Base-by-base conservation (phyloP, 345 rosid genomes). In the Moricandia arvensis region DNA sequence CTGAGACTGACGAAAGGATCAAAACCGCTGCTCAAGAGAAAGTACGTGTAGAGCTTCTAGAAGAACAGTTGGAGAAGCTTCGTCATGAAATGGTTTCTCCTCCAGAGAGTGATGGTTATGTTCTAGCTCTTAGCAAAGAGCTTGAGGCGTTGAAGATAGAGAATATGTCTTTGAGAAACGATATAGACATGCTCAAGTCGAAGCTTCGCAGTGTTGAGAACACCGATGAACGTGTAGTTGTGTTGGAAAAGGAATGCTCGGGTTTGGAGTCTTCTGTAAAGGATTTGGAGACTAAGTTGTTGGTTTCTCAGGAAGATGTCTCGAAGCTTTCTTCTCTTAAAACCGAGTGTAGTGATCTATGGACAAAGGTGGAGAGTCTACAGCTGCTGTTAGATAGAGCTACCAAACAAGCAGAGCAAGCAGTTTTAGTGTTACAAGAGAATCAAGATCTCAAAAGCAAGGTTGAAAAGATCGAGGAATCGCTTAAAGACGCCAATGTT, bases 1-100 rank as follows among this genome's bases (percentile, higher is more conserved):
- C 91, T 17, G 98, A 94, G 82, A 88, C 89, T 80, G 96, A 94
- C 84, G 97, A 91, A n/a, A 84, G 85, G 71, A 86, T 94, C 67
- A 84, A 80, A 83, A 82, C 84, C 68, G 87, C 97, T 80, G 81
- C 92, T 43, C 92, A 86, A 72, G 92, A 89, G 82, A 94, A 90
- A 86, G 75, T 83, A 74, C 90, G 82, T 15, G 90, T 82, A 21
- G 91, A 88, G 80, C 79, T 87, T 76, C 76, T 89, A n/a, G 93
- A 89, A 83, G 83, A 81, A 38, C 91, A 94, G 69, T 77, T 94
- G 41, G 86, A 89, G 80, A 87, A 87, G 82, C 80, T 94, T 73
- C 83, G 74, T 41, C 73, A 79, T 70, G 96, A 91, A 75, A 64
- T 88, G 83, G 43, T 72, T 47, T 75, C 75, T 35, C 53, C 69